These are phyloP conservation scores for Discostella stelligeroides DNA, from an alignment of 108 stramenopile genomes.

Conservation along the genomic window DNA sequence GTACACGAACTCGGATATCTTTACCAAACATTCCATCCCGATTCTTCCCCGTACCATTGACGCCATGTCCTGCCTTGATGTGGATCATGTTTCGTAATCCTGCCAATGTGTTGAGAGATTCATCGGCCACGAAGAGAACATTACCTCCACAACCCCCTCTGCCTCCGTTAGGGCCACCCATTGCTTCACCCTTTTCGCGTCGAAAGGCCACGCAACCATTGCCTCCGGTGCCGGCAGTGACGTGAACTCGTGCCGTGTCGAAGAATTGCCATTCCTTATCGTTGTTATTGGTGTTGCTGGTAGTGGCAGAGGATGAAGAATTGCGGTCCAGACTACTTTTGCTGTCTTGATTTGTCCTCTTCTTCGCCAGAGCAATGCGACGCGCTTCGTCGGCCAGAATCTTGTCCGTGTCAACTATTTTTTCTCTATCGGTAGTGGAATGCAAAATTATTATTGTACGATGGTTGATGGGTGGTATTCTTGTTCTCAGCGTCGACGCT, in stretches of 20 bases:
- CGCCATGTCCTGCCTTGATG: slow-evolving; percentile 72
- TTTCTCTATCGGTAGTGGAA: slow-evolving; percentile 9
- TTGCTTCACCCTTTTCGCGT: slow-evolving; percentile 88
- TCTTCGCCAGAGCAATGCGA: slow-evolving; percentile 18
- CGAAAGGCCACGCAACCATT: slow-evolving; percentile 95
- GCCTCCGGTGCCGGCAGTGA: slow-evolving; percentile 91
- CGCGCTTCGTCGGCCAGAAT: slow-evolving; percentile 32
- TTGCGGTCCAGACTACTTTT: too few species aligned
- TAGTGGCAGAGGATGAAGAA: background rate
- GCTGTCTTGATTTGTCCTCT: slow-evolving; percentile 4
- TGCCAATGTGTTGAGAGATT: slow-evolving; percentile 87
- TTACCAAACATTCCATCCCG: slow-evolving; percentile 74
- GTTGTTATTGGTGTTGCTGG: slow-evolving; percentile 38
- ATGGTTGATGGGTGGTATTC: background rate
- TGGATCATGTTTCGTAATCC: slow-evolving; percentile 80
- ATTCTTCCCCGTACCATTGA: slow-evolving; percentile 89
- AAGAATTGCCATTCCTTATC: slow-evolving; percentile 93
- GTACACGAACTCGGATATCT: slow-evolving; percentile 78
- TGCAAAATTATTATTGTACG: background rate
- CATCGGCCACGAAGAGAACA: slow-evolving; percentile 81
- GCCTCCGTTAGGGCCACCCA: slow-evolving; percentile 94
- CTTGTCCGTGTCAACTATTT: slow-evolving; percentile 13
- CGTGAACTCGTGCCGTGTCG: slow-evolving; percentile 88
- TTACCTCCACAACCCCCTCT: slow-evolving; percentile 88
- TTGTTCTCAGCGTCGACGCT: background rate